Evolutionary conservation across 2,329 filamentous ascomycete species (phyloP), one percentile per base, ranked within the genome.

Genomic region (Ophiocordyceps camponoti-saundersi): DNA sequence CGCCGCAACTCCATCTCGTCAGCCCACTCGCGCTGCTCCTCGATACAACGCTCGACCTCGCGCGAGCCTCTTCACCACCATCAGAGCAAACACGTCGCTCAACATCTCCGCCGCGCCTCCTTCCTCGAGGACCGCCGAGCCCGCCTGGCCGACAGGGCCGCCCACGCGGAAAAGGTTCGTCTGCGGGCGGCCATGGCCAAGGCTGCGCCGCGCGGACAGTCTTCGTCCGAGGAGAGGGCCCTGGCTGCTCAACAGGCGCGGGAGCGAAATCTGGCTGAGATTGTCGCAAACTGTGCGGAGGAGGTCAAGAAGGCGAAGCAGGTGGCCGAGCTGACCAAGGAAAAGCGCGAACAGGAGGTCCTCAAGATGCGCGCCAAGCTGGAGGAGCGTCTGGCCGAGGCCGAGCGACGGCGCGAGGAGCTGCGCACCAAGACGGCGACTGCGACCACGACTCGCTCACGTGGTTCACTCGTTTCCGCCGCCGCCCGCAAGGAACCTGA

Each of bases 231-330:
- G 59, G 84, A 89, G 61, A 73, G 82, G 45, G 83, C 85, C 3
- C 65, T 88, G 49, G 85, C 85, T 6, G 85, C 85, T 6, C 79
- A 87, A 51, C 75, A 86, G 52, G 82, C 85, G 1, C 75, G 86
- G 48, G 83, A 90, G 65, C 82, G 82, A 55, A 86, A 89, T 54
- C 65, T 92, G 18, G 85, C 83, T 10, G 85, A 89, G 60, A 88
- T 90, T 42, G 83, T 85, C 4, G 82, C 85, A 44, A 74, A 78
- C 50, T 90, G 85, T 58, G 85, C 85, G 20, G 85, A 88, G 61
- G 85, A 92, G 59, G 85, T 92, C 16, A 80, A 83, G 58, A 75
- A 84, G 52, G 85, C 85, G 46, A 90, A 90, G 68, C 81, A 83
- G 45, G 73, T 89, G n/a, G 85, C 85, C 15, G 84, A 87, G 60